Percentiles rank a stretch among this genome's conserved stretches.
These are phyloP conservation scores for Puccinellia tenuiflora DNA, from an alignment of 176 grass and related monocot genomes.

Conservation along the genomic window DNA sequence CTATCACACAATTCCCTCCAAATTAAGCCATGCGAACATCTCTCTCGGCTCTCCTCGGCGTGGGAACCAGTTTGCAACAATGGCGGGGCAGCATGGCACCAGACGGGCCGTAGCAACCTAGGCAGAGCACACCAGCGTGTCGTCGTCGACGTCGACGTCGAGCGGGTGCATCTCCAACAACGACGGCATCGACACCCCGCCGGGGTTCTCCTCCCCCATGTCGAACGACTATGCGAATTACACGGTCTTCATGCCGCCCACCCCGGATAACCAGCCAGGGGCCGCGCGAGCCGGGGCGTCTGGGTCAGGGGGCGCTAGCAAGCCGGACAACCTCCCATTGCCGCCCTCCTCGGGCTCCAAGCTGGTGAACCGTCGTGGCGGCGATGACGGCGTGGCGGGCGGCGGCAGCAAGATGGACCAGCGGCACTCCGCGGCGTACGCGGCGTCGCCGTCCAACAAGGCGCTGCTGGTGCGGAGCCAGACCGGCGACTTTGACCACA, in stretches of 20 bases:
- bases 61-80: not conserved
- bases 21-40: constrained; percentile 23
- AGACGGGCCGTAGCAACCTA: constrained; percentile 8
- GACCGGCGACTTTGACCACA: constrained; percentile 81
- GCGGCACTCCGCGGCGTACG: constrained; percentile 26
- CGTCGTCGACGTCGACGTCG: constrained; percentile 36
- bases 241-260: constrained; percentile 86
- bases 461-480: constrained; percentile 61
- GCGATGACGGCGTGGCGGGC: constrained; percentile 20
- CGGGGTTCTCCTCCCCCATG: constrained; percentile 34
- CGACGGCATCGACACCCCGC: constrained; percentile 31
- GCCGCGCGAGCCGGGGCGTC: constrained; percentile 1
- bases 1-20: constrained; percentile 25
- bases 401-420: constrained; percentile 38
- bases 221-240: constrained; percentile 60
- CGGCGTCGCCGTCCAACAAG: constrained; percentile 48
- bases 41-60: not conserved
- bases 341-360: constrained; percentile 20
- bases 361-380: constrained; percentile 15
- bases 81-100: constrained; percentile 12
- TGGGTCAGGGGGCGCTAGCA: not conserved
- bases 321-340: constrained; percentile 30
- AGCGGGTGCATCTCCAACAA: constrained; percentile 44
- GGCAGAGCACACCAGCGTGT: not conserved
- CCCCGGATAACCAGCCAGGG: constrained; percentile 77